phyloP scores from a whole-genome alignment of 148 eudicot genomes.

The Cornus controversa region DNA sequence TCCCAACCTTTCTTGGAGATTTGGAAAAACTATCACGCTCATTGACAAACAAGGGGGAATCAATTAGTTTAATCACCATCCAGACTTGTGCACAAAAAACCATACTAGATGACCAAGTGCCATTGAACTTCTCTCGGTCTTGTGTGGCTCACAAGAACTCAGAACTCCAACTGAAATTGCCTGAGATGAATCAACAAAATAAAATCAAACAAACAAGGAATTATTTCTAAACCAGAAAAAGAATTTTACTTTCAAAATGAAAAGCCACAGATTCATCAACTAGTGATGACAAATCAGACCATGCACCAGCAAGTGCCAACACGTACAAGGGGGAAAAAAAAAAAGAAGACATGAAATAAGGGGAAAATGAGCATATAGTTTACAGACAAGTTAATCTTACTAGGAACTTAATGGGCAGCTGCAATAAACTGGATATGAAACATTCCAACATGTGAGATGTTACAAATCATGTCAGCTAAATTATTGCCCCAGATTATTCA shows the following conservation, averaged over 20 bases:
- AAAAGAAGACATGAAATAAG: background rate
- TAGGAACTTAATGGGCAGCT: background rate
- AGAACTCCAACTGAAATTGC: conserved; percentile 10
- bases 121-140: background rate
- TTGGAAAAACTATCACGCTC: background rate
- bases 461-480: background rate
- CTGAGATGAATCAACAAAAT: conserved; percentile 11
- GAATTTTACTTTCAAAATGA: background rate
- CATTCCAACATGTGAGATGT: background rate
- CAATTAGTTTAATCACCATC: background rate
- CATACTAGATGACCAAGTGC: conserved; percentile 7
- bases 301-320: background rate
- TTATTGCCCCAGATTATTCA: background rate
- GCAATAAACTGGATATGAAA: background rate
- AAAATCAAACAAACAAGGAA: background rate
- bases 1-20: conserved; percentile 8
- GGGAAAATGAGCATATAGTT: background rate
- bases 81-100: background rate
- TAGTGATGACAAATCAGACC: background rate
- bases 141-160: conserved; percentile 16
- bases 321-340: background rate
- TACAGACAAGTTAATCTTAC: background rate
- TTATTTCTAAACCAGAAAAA: background rate
- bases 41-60: background rate
- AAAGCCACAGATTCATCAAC: background rate